Percentiles rank a stretch among this genome's conserved stretches.
Conservation (phyloP, 2,329 filamentous ascomycete species). For the Periconia sp. region DNA sequence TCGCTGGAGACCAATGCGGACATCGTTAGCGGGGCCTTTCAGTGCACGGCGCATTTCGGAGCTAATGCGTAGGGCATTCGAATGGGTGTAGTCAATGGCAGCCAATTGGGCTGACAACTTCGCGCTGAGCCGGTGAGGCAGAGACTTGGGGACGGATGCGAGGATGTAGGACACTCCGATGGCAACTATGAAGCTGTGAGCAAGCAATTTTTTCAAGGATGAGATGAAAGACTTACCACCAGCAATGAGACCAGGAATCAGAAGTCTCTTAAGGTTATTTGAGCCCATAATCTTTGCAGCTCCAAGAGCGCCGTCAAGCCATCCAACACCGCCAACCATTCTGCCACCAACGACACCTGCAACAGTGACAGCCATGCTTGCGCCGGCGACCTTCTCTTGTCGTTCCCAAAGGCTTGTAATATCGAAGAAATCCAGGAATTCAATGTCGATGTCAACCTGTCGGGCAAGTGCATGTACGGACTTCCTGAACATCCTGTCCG, state of each 20-base stretch:
- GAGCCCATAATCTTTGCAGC: constrained; percentile 81
- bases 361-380: constrained; percentile 91
- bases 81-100: constrained; percentile 89
- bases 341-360: constrained; percentile 84
- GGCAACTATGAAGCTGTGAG: constrained; percentile 59
- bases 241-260: constrained; percentile 79
- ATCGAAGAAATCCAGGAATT: constrained; percentile 94
- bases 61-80: constrained; percentile 84
- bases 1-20: constrained; percentile 81
- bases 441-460: constrained; percentile 85
- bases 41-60: constrained; percentile 87
- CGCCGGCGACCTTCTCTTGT: constrained; percentile 94
- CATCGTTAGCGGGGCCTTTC: constrained; percentile 82
- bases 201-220: not conserved
- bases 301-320: constrained; percentile 86
- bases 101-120: constrained; percentile 84
- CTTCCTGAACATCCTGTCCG: constrained; percentile 92
- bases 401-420: constrained; percentile 79
- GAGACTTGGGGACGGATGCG: constrained; percentile 83
- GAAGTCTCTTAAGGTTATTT: constrained; percentile 78
- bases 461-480: constrained; percentile 81
- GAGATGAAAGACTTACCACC: constrained; percentile 67
- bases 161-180: constrained; percentile 82
- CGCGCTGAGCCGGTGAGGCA: constrained; percentile 81
- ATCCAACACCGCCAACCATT: constrained; percentile 81